Evolutionary conservation across 2,329 filamentous ascomycete species (phyloP).

Genomic region (Sporothrix inflata): DNA sequence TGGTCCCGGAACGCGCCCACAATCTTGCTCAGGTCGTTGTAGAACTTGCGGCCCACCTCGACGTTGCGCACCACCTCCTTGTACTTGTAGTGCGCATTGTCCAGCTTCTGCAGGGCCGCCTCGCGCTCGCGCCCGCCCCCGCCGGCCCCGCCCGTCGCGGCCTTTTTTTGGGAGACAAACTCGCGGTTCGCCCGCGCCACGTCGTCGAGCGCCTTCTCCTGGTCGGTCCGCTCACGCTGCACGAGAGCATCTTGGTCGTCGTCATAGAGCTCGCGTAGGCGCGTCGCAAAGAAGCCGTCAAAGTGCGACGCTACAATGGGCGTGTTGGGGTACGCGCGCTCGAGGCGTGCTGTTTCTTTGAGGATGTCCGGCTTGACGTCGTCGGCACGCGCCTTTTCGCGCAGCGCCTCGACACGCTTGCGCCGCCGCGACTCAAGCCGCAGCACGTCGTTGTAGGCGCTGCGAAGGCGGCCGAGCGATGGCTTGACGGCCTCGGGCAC

Average conservation of each 20-base stretch:
- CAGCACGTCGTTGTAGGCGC: constrained; percentile 80
- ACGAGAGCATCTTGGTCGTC: constrained; percentile 69
- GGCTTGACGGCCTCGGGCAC: constrained; percentile 81
- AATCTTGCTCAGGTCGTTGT: constrained; percentile 91
- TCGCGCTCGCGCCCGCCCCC: constrained; percentile 71
- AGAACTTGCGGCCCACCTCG: constrained; percentile 91
- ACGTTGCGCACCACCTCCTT: constrained; percentile 93
- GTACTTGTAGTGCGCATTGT: constrained; percentile 93
- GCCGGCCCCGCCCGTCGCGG: constrained; percentile 59
- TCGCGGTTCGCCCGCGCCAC: constrained; percentile 76
- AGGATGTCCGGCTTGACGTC: constrained; percentile 87
- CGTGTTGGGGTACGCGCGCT: constrained; percentile 83
- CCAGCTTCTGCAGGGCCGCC: constrained; percentile 80
- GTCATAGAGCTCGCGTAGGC: constrained; percentile 77
- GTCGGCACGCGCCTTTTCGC: constrained; percentile 79
- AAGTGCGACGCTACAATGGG: constrained; percentile 87
- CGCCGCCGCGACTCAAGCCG: constrained; percentile 79
- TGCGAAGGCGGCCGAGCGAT: constrained; percentile 75
- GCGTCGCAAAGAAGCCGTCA: constrained; percentile 83
- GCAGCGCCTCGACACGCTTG: constrained; percentile 76
- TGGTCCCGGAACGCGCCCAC: constrained; percentile 78
- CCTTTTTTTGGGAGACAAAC: constrained; percentile 69
- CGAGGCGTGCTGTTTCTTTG: constrained; percentile 79
- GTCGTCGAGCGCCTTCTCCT: constrained; percentile 70
- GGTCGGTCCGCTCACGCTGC: constrained; percentile 72